These are phyloP conservation scores for Didymella sp. DNA, from an alignment of 2,329 filamentous ascomycete species.

Conservation along the genomic window DNA sequence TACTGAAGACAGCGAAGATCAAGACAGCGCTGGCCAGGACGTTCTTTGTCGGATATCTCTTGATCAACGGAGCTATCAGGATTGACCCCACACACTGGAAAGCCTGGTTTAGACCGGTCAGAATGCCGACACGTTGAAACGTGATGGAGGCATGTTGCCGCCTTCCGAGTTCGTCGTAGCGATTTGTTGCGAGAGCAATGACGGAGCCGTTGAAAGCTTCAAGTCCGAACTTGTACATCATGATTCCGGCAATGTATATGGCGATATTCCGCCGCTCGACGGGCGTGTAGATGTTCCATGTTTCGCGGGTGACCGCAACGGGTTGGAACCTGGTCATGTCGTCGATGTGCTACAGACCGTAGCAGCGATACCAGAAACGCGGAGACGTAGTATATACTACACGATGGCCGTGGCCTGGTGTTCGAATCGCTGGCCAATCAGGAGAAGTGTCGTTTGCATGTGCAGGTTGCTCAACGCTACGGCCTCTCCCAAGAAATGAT, in stretches of 20 bases:
- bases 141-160: constrained; percentile 48
- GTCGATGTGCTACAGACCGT: constrained; percentile 27
- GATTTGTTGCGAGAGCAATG: constrained; percentile 58
- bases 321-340: constrained; percentile 30
- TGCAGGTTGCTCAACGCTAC: constrained; percentile 27
- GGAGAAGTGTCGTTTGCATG: constrained; percentile 26
- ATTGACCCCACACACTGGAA: constrained; percentile 61
- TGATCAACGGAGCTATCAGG: constrained; percentile 59
- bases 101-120: constrained; percentile 59
- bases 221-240: constrained; percentile 61
- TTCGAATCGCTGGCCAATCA: constrained; percentile 27
- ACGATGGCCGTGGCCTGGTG: constrained; percentile 24
- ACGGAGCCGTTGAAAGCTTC: constrained; percentile 61
- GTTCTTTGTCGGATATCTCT: constrained; percentile 56
- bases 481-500: constrained; percentile 25
- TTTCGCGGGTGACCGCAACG: constrained; percentile 35
- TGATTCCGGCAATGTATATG: constrained; percentile 58
- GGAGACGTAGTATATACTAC: constrained; percentile 34
- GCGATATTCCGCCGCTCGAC: constrained; percentile 51
- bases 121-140: constrained; percentile 57
- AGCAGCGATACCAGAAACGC: constrained; percentile 26
- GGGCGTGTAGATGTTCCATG: constrained; percentile 47
- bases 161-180: constrained; percentile 56
- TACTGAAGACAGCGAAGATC: constrained; percentile 57
- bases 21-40: constrained; percentile 56